Conservation (phyloP, 2,329 filamentous ascomycete genomes). For the Alternaria tenuissima region DNA sequence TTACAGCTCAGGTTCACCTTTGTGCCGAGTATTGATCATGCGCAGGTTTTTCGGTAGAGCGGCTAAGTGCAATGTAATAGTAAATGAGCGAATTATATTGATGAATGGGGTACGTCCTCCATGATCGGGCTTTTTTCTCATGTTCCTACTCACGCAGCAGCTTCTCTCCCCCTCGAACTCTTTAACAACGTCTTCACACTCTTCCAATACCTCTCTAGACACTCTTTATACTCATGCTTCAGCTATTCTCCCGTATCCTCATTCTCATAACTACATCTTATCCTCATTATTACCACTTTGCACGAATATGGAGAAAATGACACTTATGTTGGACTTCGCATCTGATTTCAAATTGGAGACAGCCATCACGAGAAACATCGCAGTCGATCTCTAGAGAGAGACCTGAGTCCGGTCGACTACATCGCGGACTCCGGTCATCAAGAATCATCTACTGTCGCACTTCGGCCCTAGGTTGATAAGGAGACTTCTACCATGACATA, state of each 20-base stretch:
- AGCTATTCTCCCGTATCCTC: neutral
- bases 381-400: too few relatives aligned
- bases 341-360: neutral
- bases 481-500: too few relatives aligned
- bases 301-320: neutral
- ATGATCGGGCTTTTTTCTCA: neutral
- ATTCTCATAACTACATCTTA: accelerated
- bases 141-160: neutral
- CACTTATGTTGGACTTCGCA: neutral
- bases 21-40: neutral
- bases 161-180: neutral
- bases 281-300: neutral
- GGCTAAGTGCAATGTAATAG: neutral
- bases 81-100: neutral
- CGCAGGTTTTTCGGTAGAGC: neutral
- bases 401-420: too few relatives aligned
- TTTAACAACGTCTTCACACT: too few relatives aligned
- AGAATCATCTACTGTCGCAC: too few relatives aligned
- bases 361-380: too few relatives aligned
- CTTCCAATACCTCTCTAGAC: neutral
- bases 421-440: too few relatives aligned
- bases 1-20: neutral
- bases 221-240: neutral
- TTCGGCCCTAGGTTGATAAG: too few relatives aligned
- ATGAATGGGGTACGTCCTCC: neutral